Percentiles rank a stretch among this genome's conserved stretches.
These are phyloP conservation scores for Pseudopyricularia cyperi DNA, from an alignment of 2,329 filamentous ascomycete species.

Conservation along the genomic window DNA sequence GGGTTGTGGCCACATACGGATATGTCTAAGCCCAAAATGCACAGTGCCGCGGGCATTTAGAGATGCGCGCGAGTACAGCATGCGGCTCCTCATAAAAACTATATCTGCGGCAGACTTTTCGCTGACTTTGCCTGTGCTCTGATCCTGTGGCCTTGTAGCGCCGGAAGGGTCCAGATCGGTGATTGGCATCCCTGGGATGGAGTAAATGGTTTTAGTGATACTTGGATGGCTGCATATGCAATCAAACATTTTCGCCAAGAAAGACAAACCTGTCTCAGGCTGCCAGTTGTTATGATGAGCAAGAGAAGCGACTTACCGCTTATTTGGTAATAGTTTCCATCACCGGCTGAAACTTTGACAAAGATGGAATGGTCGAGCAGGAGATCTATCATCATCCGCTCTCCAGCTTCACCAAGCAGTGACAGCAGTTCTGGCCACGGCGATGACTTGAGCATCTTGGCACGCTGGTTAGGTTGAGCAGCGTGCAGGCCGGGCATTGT, in stretches of 20 bases:
- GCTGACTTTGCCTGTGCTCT: background rate
- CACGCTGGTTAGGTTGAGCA: slow-evolving; percentile 56
- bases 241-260: background rate
- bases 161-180: slow-evolving; percentile 2
- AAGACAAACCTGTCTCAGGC: background rate
- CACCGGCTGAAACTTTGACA: slow-evolving; percentile 40
- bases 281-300: background rate
- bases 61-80: slow-evolving; percentile 70
- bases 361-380: slow-evolving; percentile 72
- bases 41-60: slow-evolving; percentile 56
- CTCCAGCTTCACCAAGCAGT: slow-evolving; percentile 62
- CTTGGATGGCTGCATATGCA: background rate
- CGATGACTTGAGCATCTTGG: slow-evolving; percentile 50
- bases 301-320: slow-evolving; percentile 44
- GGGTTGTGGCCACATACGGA: slow-evolving; percentile 44
- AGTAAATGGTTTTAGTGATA: background rate
- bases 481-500: slow-evolving; percentile 53
- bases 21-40: slow-evolving; percentile 64
- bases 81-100: slow-evolving; percentile 64
- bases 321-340: slow-evolving; percentile 62
- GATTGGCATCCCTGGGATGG: slow-evolving; percentile 4
- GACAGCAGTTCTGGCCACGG: slow-evolving; percentile 67
- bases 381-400: slow-evolving; percentile 64
- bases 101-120: slow-evolving; percentile 42
- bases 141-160: background rate